Conservation (phyloP, 768 basidiomycete species). For the Roridomyces roridus region DNA sequence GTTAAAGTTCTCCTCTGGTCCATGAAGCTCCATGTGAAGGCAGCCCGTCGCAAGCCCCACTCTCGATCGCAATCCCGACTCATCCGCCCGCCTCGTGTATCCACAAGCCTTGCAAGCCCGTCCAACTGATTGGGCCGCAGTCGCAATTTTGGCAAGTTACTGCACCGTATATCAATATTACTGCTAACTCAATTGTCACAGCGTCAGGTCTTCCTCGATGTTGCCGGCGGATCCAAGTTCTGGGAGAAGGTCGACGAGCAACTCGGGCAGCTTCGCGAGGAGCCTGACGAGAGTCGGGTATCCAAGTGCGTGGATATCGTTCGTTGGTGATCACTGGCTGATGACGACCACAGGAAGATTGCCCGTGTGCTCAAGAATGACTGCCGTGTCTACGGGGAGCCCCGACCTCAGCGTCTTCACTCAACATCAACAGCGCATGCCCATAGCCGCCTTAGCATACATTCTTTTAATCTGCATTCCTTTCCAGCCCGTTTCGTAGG, state of each 20-base stretch:
- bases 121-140: conserved; percentile 11
- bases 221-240: not conserved
- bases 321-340: not conserved
- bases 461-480: not conserved
- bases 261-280: not conserved
- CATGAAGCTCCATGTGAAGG: too few relatives aligned
- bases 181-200: not conserved
- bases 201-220: conserved; percentile 12
- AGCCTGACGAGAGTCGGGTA: not conserved
- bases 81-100: too few relatives aligned
- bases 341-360: not conserved
- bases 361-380: conserved; percentile 13
- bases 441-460: not conserved
- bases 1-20: too few relatives aligned
- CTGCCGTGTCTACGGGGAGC: conserved; percentile 1
- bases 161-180: not conserved
- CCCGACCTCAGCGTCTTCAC: conserved; percentile 6
- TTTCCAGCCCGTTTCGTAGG: not conserved
- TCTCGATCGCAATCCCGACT: too few relatives aligned
- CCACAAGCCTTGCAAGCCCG: too few relatives aligned
- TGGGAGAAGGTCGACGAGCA: conserved; percentile 15
- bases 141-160: conserved; percentile 6
- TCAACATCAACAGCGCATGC: not conserved
- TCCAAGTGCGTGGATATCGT: not conserved
- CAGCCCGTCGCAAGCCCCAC: too few relatives aligned